These are phyloP conservation scores for Naganishia liquefaciens DNA, from an alignment of 1,284 basidiomycete species.

Conservation along the genomic window DNA sequence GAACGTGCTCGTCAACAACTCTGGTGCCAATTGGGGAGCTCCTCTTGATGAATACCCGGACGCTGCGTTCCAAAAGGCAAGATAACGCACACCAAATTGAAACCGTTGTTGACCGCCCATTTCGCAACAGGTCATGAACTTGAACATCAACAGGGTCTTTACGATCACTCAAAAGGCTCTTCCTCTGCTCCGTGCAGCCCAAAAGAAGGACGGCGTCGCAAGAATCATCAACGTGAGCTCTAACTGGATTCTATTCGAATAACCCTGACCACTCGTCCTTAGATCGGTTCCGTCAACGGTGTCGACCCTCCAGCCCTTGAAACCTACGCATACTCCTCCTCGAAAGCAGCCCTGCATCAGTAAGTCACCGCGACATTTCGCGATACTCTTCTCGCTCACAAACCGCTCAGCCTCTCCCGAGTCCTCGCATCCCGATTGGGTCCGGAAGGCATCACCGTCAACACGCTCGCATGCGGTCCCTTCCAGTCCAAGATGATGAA, in stretches of 20 bases:
- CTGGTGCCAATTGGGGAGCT: constrained; percentile 65
- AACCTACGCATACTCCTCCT: constrained; percentile 69
- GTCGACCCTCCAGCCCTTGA: constrained; percentile 61
- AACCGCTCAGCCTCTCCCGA: constrained; percentile 59
- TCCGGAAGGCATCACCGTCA: constrained; percentile 64
- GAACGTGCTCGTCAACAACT: constrained; percentile 37
- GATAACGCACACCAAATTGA: not conserved
- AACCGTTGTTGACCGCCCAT: constrained; percentile 53
- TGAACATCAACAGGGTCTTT: constrained; percentile 71
- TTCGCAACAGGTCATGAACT: constrained; percentile 63
- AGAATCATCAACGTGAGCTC: constrained; percentile 65
- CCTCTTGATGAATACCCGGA: constrained; percentile 62
- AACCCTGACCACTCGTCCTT: constrained; percentile 5
- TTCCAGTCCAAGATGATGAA: constrained; percentile 61
- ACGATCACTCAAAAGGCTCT: constrained; percentile 68
- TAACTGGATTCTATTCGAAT: not conserved
- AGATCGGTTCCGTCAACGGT: constrained; percentile 70
- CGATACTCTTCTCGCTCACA: constrained; percentile 49
- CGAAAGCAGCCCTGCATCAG: constrained; percentile 60
- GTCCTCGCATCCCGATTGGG: constrained; percentile 66
- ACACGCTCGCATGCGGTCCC: constrained; percentile 67
- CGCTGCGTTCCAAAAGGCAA: constrained; percentile 45
- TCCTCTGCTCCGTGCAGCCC: constrained; percentile 63
- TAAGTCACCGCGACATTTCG: constrained; percentile 32
- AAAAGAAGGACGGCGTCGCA: constrained; percentile 56